Evolutionary conservation across 805 yeast genomes (phyloP), one percentile per base, ranked within the genome.

Genomic region (Metschnikowia continentalis): DNA sequence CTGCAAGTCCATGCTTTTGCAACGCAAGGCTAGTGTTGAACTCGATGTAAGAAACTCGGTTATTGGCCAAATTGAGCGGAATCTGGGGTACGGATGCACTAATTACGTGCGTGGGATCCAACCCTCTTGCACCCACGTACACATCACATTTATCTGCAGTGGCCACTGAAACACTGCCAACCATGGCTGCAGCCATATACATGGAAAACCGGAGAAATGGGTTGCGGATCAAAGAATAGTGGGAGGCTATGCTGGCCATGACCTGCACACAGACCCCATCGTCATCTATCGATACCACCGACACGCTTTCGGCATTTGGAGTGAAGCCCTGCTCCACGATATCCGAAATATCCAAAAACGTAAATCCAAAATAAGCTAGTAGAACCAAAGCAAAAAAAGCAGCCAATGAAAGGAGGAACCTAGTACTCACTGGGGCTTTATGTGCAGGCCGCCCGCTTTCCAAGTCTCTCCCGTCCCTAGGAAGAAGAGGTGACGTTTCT

Each of bases 221-320:
- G 45, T 59, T 66, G 32, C 55, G 22, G 6, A 71, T 56, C 7
- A 59, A 50, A 44, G 60, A 64, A 53, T 71, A 72, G 53, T 70
- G 51, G 14, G 71, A 56, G 5, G 53, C 41, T 2, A 71, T 47
- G 0, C 61, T 46, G 3, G 69, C 70, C 4, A 55, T 52, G 15
- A 71, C 64, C 46, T 64, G 68, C 19, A 68, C 56, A 20, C 62
- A 57, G 5, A 69, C 42, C 2, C 77, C 76, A 6, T 47, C 42
- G 15, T 61, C 62, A 32, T 60, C 59, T 13, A 56, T 38, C 3
- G 49, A 49, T 6, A 51, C 46, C 5, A 70, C 50, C 3, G 70
- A 57, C 4, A 69, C 53, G 17, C 61, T 57, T 26, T 66, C 60
- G 1, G 69, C 37, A 22, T 62, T 54, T 13, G 67, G 54, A 15